Base-by-base conservation (phyloP, 1,284 basidiomycete genomes). In the Lentinus polychrous region DNA sequence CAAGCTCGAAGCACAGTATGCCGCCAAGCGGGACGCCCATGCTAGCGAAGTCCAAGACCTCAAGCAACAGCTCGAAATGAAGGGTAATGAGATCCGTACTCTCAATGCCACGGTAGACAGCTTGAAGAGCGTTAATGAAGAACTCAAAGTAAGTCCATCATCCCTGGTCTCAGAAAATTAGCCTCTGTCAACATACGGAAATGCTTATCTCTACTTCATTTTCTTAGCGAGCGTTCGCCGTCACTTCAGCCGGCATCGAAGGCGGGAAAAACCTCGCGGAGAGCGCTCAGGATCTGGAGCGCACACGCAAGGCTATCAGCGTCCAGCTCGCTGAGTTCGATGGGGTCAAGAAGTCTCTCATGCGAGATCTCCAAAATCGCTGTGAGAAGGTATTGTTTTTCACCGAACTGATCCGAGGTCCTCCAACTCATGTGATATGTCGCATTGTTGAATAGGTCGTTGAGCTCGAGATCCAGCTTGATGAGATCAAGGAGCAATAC, bases 401-500 rank as follows among this genome's bases (percentile, higher is more conserved):
- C 5, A 27, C 27, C 4, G 27, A 27, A 27, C 72, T 37, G 39
- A 47, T 24, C 24, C 36, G 24, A 50, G 49, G 52, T 46, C 43
- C 45, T 43, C 35, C 14, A 43, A 47, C 36, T 37, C 15, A 48
- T 53, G 46, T 38, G 46, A 20, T n/a, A 43, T 36, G 15, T 5
- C 31, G 8, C 6, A 5, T 4, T 40, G 45, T 7, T 23, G 36
- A 33, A 18, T 59, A 95, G 93, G 94, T 99, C 38, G 95, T 99
- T 50, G 96, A 99, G 70, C 83, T 99, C 43, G 96, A 99, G 70
- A 98, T 99, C 58, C 95, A 98, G 65, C 74, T 99, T 36, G 96
- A 99, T 64, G 96, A 99, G 66, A 92, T 96, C 67, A 92, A 93
- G 66, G 96, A 99, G 70, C 94, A 99, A 66, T 99, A 99, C 73